Conservation (phyloP, 345 rosid genomes). For the Sisymbrium irio region DNA sequence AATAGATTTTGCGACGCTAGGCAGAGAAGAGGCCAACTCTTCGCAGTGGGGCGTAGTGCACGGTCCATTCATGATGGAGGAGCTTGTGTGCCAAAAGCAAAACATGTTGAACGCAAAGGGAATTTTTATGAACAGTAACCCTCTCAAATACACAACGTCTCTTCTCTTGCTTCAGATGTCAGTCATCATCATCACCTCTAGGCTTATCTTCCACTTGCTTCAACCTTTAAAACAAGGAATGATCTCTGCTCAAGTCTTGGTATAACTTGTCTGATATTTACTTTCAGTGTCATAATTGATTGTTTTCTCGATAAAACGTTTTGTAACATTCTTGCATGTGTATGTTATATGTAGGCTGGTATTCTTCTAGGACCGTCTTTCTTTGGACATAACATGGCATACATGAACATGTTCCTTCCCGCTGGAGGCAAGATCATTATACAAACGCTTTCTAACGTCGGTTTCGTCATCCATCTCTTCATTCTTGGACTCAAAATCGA, state of each 20-base stretch:
- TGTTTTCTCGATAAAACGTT: not conserved
- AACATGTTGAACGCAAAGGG: conserved; percentile 27
- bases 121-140: conserved; percentile 25
- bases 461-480: conserved; percentile 38
- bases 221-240: conserved; percentile 33
- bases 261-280: conserved; percentile 3
- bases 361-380: conserved; percentile 33
- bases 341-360: conserved; percentile 28
- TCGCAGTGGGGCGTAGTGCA: conserved; percentile 16
- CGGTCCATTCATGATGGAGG: conserved; percentile 30
- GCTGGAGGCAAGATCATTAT: conserved; percentile 24
- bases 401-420: conserved; percentile 21
- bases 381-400: conserved; percentile 17
- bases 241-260: conserved; percentile 39
- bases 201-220: conserved; percentile 23
- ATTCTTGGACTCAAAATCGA: conserved; percentile 33
- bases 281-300: not conserved
- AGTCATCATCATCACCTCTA: conserved; percentile 27
- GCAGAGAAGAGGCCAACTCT: not conserved
- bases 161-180: conserved; percentile 32
- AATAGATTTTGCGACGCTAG: not conserved
- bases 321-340: not conserved
- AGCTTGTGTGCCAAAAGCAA: conserved; percentile 22
- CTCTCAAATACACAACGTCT: conserved; percentile 28
- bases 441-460: conserved; percentile 34